Conservation (phyloP, 2,329 filamentous ascomycete genomes). For the Fusarium pseudonygamai region DNA sequence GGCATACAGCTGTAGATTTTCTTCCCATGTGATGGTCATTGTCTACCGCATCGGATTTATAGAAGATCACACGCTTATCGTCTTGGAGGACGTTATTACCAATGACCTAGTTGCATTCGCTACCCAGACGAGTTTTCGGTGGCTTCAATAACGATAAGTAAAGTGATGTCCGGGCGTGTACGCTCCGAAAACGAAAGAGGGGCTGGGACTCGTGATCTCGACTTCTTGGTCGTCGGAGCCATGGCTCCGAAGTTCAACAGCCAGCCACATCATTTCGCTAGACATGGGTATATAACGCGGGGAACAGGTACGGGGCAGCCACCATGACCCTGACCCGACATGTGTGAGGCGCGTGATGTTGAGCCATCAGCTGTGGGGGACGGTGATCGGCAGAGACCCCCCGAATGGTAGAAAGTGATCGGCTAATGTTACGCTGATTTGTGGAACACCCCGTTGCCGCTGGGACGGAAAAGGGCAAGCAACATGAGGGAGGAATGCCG, state of each 20-base stretch:
- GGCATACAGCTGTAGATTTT: no score
- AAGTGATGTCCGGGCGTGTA: not conserved
- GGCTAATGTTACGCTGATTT: not conserved
- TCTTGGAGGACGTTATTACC: rapidly evolving
- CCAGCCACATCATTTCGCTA: not conserved
- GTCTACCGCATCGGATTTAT: no score
- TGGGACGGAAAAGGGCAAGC: rapidly evolving
- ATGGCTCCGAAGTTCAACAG: not conserved
- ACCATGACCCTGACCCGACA: no score
- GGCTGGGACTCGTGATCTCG: not conserved
- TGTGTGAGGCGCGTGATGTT: no score
- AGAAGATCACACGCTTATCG: rapidly evolving
- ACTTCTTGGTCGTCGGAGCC: rapidly evolving
- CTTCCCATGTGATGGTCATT: no score
- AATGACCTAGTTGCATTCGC: not conserved
- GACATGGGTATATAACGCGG: not conserved
- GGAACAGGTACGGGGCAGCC: rapidly evolving
- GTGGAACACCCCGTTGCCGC: not conserved
- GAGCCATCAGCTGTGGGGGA: no score
- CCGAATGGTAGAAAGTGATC: not conserved
- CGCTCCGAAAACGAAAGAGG: not conserved
- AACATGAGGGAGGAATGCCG: not conserved
- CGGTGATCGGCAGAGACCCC: not conserved
- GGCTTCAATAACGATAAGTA: not conserved
- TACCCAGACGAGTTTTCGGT: not conserved